Base-by-base conservation (phyloP, 768 basidiomycete genomes). In the Suillus hirtellus region DNA sequence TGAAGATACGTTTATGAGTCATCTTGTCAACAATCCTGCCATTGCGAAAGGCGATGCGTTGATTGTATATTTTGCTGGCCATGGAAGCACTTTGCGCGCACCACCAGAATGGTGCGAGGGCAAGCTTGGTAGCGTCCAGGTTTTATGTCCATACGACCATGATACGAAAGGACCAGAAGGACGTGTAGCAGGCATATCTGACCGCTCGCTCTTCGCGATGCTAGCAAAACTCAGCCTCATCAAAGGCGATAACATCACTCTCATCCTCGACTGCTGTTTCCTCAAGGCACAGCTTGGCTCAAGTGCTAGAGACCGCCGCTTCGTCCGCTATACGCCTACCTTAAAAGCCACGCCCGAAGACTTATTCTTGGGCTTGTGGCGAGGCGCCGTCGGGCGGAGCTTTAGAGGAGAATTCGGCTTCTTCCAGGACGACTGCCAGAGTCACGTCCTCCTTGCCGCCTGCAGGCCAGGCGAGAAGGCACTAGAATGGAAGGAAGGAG, bases 1-100 rank as follows among this genome's bases (percentile, higher is more conserved):
- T 40, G 87, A 89, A 70, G 81, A 84, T 67, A 73, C 72, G 0
- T 87, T 90, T 67, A 82, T 83, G 79, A 76, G 76, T 4, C 89
- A 90, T 67, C 79, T 90, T 43, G 77, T 86, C 65, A 84, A 86
- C 71, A 90, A 90, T 68, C 76, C 82, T 9, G 74, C 73, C 35
- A 87, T 90, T 59, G 80, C 83, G 55, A 75, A 72, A 31, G 89
- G 85, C 27, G 89, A 90, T 63, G 85, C 89, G 38, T 80, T 90
- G 46, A 66, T 90, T 65, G 72, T 90, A 58, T 90, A 88, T 68
- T 90, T 89, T 69, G 87, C 89, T 43, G 89, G 89, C n/a, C 88
- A 90, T 70, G 89, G 89, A 31, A 87, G 86, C 69, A 79, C 73
- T 60, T 70, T 87, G 49, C 72, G 77, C 15, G 82, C 86, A n/a